Base-by-base conservation (phyloP, 2,329 filamentous ascomycete genomes). In the Metarhizium brunneum region DNA sequence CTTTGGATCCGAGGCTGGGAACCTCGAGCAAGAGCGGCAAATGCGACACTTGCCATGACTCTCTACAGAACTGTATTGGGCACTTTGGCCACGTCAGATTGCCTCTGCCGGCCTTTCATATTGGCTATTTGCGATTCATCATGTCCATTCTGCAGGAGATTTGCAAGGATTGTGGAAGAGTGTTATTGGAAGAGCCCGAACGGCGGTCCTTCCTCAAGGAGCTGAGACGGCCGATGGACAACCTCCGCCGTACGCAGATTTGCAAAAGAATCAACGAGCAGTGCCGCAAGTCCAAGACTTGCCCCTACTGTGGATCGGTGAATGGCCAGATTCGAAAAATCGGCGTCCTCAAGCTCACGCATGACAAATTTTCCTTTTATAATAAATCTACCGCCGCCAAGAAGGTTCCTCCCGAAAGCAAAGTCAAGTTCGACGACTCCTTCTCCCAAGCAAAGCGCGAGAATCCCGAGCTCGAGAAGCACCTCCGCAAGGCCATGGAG, bases 71-170 rank as follows among this genome's bases (percentile, higher is more conserved):
- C 61, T 99, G 94, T 71, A 94, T 90, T 63, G 94, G 94, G 13
- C 94, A 99, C 71, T 99, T 97, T 66, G 94, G 94, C 50, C 87
- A 96, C 71, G 88, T 99, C 64, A 85, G 89, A 65, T 82, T 99
- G 14, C 90, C 92, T 1, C 77, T 99, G 53, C 94, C 94, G 4
- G 90, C 88, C 47, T 97, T 97, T 67, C 94, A 99, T 68, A 91
- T 97, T 61, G 94, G 94, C 42, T 99, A 96, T 68, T 82, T 99
- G 64, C 94, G 91, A 68, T 91, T 95, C 69, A 90, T 94, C 60
- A 92, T 95, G 67, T 86, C 86, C 48, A 92, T 96, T 55, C 79
- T 99, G 29, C 92, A 97, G 69, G 88, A 94, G 66, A 95, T 99
- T 61, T 99, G 94, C 84, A 99, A 96, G 67, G 73, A 92, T 66